Evolutionary conservation across 2,329 filamentous ascomycete genomes (phyloP).

Genomic region (Pseudocercospora musae): DNA sequence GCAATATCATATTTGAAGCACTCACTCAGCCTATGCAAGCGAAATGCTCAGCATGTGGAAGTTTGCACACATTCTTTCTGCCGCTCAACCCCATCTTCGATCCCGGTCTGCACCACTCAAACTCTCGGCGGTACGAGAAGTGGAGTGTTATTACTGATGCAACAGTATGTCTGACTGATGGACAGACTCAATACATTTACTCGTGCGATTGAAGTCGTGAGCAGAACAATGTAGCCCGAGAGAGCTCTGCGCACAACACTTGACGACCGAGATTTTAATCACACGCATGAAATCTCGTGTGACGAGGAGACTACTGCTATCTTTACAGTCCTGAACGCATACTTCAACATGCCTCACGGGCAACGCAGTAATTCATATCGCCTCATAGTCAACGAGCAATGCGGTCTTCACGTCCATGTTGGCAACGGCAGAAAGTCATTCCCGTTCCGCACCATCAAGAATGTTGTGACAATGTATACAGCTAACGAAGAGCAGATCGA

Average conservation of each 20-base stretch:
- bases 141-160: not conserved
- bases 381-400: conserved; percentile 23
- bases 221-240: conserved; percentile 10
- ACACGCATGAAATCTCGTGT: conserved; percentile 10
- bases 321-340: conserved; percentile 10
- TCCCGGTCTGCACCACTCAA: not conserved
- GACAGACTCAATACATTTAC: not conserved
- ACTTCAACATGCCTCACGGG: conserved; percentile 7
- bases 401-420: conserved; percentile 35
- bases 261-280: not conserved
- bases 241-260: not conserved
- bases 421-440: conserved; percentile 29
- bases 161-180: not conserved
- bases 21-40: conserved; percentile 2
- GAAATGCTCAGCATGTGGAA: not conserved
- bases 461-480: conserved; percentile 27
- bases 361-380: conserved; percentile 11
- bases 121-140: not conserved
- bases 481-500: conserved; percentile 32
- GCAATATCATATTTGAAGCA: conserved; percentile 1
- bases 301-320: conserved; percentile 20
- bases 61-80: not conserved
- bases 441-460: conserved; percentile 27
- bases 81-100: not conserved
- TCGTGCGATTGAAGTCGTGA: conserved; percentile 13